Conservation (phyloP, 2,329 filamentous ascomycete species). For the Calonectria pseudoturangicola region DNA sequence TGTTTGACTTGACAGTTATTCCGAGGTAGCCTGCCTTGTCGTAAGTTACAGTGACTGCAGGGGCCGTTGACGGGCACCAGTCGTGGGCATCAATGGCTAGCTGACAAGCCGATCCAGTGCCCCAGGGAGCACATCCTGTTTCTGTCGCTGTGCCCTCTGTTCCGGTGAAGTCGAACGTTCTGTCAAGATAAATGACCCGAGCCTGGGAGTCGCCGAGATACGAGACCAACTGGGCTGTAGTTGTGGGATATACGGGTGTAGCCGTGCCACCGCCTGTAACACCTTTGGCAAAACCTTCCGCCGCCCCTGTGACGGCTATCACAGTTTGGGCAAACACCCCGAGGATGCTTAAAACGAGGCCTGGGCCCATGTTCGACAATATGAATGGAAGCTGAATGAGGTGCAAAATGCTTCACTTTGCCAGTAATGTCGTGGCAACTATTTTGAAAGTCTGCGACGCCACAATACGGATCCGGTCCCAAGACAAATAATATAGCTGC, state of each 20-base stretch:
- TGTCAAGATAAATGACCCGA: constrained; percentile 74
- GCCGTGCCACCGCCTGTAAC: constrained; percentile 77
- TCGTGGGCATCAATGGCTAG: constrained; percentile 74
- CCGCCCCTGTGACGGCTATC: constrained; percentile 58
- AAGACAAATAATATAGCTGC: no score
- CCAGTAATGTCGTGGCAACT: background rate
- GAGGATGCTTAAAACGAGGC: constrained; percentile 8
- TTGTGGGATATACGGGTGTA: constrained; percentile 69
- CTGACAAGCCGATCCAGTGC: constrained; percentile 71
- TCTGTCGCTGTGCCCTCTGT: constrained; percentile 71
- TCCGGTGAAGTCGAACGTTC: constrained; percentile 72
- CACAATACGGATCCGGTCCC: background rate
- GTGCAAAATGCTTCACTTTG: background rate
- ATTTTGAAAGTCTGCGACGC: background rate
- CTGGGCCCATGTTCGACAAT: background rate
- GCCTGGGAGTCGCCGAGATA: constrained; percentile 73
- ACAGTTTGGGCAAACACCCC: background rate
- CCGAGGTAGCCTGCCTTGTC: constrained; percentile 70
- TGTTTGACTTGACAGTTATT: constrained; percentile 73
- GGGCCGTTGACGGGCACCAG: constrained; percentile 74
- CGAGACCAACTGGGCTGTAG: constrained; percentile 72
- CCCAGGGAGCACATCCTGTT: constrained; percentile 75
- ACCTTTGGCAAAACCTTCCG: constrained; percentile 66
- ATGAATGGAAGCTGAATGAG: background rate
- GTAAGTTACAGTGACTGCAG: constrained; percentile 64